Evolutionary conservation across 768 basidiomycete species (phyloP).

Genomic region (Suillus variegatus): DNA sequence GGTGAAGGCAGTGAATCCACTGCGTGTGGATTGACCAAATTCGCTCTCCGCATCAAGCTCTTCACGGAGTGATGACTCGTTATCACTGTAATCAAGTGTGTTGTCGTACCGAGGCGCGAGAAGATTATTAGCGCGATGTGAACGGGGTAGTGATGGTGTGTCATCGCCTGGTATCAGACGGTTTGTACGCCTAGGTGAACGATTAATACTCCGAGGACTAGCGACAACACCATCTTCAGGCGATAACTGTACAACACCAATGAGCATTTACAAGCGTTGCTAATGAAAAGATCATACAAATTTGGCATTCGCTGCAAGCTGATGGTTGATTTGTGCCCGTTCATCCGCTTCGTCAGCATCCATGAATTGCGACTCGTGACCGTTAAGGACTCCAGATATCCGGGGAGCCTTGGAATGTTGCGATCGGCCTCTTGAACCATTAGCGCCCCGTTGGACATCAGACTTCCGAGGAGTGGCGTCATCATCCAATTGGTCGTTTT

Average conservation of each 20-base stretch:
- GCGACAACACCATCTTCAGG: slow-evolving; percentile 59
- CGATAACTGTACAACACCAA: slow-evolving; percentile 49
- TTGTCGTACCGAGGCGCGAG: slow-evolving; percentile 48
- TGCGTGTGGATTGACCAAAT: slow-evolving; percentile 48
- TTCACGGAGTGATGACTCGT: slow-evolving; percentile 45
- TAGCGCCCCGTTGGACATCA: slow-evolving; percentile 40
- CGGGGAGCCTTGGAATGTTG: slow-evolving; percentile 38
- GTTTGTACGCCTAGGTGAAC: slow-evolving; percentile 62
- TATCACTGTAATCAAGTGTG: slow-evolving; percentile 41
- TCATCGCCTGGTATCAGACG: slow-evolving; percentile 35
- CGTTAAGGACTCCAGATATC: slow-evolving; percentile 43
- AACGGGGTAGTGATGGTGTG: slow-evolving; percentile 40
- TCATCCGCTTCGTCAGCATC: slow-evolving; percentile 85
- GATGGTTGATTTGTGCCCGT: slow-evolving; percentile 85
- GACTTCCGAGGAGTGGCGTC: slow-evolving; percentile 62
- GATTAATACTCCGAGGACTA: slow-evolving; percentile 68
- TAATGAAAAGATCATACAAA: slow-evolving; percentile 47
- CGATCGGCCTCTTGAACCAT: slow-evolving; percentile 32
- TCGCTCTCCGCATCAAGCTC: slow-evolving; percentile 60
- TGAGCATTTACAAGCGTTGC: slow-evolving; percentile 16
- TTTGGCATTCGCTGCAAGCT: slow-evolving; percentile 72
- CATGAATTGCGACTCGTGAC: slow-evolving; percentile 81
- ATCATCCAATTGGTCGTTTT: slow-evolving; percentile 34
- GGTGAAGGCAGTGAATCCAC: slow-evolving; percentile 35
- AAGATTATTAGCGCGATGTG: slow-evolving; percentile 43